A percentile compares a stretch with the other conserved stretches of the same genome.
These are phyloP conservation scores for Apiotrichum brassicae DNA, from an alignment of 1,284 basidiomycete species.

Conservation along the genomic window DNA sequence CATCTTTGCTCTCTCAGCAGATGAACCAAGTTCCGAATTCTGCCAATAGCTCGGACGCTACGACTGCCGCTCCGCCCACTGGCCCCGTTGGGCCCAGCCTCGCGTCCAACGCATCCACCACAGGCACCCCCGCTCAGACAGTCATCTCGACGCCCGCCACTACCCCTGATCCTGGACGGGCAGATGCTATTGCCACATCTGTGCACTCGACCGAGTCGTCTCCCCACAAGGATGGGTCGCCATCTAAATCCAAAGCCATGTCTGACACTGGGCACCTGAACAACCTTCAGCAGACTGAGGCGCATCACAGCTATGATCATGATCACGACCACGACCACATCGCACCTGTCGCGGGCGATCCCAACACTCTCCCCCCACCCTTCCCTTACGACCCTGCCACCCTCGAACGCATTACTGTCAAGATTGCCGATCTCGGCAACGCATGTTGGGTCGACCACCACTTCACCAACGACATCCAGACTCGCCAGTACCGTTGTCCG, in stretches of 20 bases:
- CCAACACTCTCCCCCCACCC: conserved; percentile 52
- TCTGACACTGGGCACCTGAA: conserved; percentile 21
- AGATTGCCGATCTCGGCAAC: conserved; percentile 96
- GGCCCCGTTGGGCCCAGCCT: conserved; percentile 14
- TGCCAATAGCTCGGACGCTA: conserved; percentile 12
- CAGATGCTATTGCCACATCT: conserved; percentile 43
- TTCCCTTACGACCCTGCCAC: conserved; percentile 54
- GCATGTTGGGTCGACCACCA: conserved; percentile 54
- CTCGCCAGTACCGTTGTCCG: conserved; percentile 92
- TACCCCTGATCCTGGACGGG: conserved; percentile 34
- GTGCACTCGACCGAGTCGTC: conserved; percentile 30
- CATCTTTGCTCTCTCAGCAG: conserved; percentile 75
- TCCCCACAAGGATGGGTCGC: conserved; percentile 6
- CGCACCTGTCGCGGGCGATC: conserved; percentile 54
- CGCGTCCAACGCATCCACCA: conserved; percentile 19
- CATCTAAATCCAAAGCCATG: background rate
- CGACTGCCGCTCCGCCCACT: too few species aligned
- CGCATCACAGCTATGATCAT: conserved; percentile 22
- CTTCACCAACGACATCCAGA: conserved; percentile 59
- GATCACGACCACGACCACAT: conserved; percentile 11
- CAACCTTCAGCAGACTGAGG: conserved; percentile 34
- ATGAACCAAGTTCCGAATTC: conserved; percentile 50
- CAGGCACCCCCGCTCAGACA: conserved; percentile 37
- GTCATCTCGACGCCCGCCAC: conserved; percentile 41
- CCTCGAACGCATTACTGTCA: conserved; percentile 87